Percentiles rank a stretch among this genome's conserved stretches.
Conservation (phyloP, 1,139 yeast species). For the Hemisphaericaspora subhashii region DNA sequence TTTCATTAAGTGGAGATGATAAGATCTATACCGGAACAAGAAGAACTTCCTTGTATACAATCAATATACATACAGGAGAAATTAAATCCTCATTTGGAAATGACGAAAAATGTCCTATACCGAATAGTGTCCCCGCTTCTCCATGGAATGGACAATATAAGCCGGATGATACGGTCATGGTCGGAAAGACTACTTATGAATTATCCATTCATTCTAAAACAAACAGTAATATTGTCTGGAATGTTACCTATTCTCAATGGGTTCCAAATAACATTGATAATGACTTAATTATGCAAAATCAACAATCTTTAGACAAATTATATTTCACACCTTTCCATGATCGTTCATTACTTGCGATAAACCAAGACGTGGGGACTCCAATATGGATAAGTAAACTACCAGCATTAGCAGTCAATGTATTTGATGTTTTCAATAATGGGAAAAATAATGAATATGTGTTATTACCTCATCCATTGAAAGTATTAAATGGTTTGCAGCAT, state of each 20-base stretch:
- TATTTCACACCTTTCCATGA: constrained; percentile 86
- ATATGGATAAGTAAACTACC: constrained; percentile 77
- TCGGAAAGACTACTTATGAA: constrained; percentile 53
- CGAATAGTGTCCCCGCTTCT: constrained; percentile 23
- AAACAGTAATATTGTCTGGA: constrained; percentile 70
- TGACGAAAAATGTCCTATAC: constrained; percentile 34
- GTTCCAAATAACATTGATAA: constrained; percentile 86
- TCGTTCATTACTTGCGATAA: constrained; percentile 65
- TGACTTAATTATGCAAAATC: constrained; percentile 56
- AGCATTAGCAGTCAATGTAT: constrained; percentile 66
- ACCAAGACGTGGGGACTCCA: constrained; percentile 64
- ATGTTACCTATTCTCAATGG: constrained; percentile 87
- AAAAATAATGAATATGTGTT: constrained; percentile 39
- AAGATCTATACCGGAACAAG: constrained; percentile 87
- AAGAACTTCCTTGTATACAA: constrained; percentile 70
- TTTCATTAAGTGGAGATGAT: constrained; percentile 76
- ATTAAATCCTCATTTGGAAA: constrained; percentile 70
- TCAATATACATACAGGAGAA: constrained; percentile 76
- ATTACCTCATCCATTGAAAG: constrained; percentile 66
- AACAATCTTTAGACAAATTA: constrained; percentile 62
- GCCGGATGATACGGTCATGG: constrained; percentile 35
- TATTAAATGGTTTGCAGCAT: constrained; percentile 35
- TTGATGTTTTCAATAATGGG: constrained; percentile 58
- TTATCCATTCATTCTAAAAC: constrained; percentile 51
- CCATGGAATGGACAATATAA: constrained; percentile 9